Evolutionary conservation across 1,139 yeast species (phyloP).

Genomic region (Debaryomyces coudertii): DNA sequence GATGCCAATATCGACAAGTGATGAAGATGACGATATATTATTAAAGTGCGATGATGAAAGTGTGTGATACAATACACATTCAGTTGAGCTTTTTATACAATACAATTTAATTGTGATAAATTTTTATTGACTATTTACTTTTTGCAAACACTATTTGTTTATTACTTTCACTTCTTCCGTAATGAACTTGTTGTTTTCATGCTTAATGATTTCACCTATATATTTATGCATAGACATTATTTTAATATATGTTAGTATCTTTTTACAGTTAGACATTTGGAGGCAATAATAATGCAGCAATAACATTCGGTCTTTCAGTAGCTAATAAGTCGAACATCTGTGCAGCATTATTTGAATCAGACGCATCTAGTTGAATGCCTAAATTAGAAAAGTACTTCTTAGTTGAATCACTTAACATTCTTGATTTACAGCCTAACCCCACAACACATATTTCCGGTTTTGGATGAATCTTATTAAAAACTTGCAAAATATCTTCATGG

Average conservation of each 20-base stretch:
- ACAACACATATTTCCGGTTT: slow-evolving; percentile 76
- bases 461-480: slow-evolving; percentile 65
- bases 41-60: slow-evolving; percentile 1
- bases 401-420: slow-evolving; percentile 63
- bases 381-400: slow-evolving; percentile 50
- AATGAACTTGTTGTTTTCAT: slow-evolving; percentile 1
- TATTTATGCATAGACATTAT: slow-evolving; percentile 10
- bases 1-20: slow-evolving; percentile 5
- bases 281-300: slow-evolving; percentile 72
- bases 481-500: slow-evolving; percentile 42
- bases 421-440: slow-evolving; percentile 67
- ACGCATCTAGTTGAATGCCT: slow-evolving; percentile 71
- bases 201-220: slow-evolving; percentile 1
- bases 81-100: not conserved
- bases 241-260: slow-evolving; percentile 9
- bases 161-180: slow-evolving; percentile 8
- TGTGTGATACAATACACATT: slow-evolving; percentile 1
- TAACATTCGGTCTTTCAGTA: slow-evolving; percentile 73
- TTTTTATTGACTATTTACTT: slow-evolving; percentile 1
- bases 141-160: slow-evolving; percentile 6
- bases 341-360: slow-evolving; percentile 71
- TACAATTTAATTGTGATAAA: not conserved
- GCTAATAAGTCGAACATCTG: slow-evolving; percentile 74
- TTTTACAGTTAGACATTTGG: slow-evolving; percentile 52
- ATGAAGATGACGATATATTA: slow-evolving; percentile 6